Conservation (phyloP, 768 basidiomycete genomes). For the Russula olivacea region DNA sequence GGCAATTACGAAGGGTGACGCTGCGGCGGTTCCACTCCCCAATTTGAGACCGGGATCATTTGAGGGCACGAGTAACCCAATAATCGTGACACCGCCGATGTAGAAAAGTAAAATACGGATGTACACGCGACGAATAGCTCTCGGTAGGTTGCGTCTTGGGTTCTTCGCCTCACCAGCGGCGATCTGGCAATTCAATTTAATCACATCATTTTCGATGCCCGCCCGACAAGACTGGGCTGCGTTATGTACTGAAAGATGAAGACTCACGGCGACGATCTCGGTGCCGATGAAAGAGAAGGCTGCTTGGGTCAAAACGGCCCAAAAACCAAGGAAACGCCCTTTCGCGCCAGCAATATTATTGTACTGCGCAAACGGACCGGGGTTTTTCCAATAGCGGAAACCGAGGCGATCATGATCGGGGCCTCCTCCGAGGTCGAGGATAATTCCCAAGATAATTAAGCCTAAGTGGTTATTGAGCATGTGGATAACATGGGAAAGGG, state of each 20-base stretch:
- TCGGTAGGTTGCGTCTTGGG: slow-evolving; percentile 63
- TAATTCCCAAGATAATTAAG: slow-evolving; percentile 50
- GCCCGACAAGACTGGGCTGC: background rate
- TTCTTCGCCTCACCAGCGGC: slow-evolving; percentile 91
- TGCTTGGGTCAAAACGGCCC: slow-evolving; percentile 73
- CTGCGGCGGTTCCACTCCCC: slow-evolving; percentile 53
- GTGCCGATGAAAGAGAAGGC: slow-evolving; percentile 93
- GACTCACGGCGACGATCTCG: slow-evolving; percentile 81
- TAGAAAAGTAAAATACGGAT: slow-evolving; percentile 79
- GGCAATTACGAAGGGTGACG: slow-evolving; percentile 90
- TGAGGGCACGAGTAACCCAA: slow-evolving; percentile 79
- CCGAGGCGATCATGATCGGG: slow-evolving; percentile 68
- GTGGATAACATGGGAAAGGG: slow-evolving; percentile 35
- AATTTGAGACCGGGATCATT: slow-evolving; percentile 52
- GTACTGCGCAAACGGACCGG: slow-evolving; percentile 82
- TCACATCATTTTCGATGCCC: background rate
- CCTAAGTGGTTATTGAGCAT: slow-evolving; percentile 25
- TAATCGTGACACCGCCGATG: slow-evolving; percentile 56
- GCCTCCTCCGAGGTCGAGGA: slow-evolving; percentile 86
- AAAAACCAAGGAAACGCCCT: slow-evolving; percentile 73
- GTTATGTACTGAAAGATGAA: background rate
- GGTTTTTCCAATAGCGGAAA: slow-evolving; percentile 80
- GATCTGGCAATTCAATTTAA: slow-evolving; percentile 40
- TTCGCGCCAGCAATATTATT: slow-evolving; percentile 54
- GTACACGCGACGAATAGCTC: slow-evolving; percentile 56